Conservation (phyloP, 371 early-diverging fungal genomes). For the Actinomucor elegans region DNA sequence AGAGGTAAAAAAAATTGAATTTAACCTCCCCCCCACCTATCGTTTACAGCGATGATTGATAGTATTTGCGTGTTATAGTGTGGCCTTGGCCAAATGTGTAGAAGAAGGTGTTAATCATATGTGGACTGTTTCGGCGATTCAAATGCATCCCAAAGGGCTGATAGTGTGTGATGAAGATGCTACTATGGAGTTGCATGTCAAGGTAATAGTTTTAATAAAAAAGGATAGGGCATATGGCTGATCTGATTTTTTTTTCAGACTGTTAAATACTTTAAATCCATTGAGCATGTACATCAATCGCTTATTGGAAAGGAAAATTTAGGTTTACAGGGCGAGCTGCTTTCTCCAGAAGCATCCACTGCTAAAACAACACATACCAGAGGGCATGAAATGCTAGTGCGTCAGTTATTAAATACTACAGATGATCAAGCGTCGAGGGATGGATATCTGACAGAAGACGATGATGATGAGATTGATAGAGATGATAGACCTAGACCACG, state of each 20-base stretch:
- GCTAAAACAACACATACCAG: slow-evolving; percentile 7
- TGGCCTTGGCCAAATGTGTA: slow-evolving; percentile 81
- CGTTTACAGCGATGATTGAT: too few relatives aligned
- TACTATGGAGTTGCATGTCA: slow-evolving; percentile 75
- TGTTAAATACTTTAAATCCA: slow-evolving; percentile 64
- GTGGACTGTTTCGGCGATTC: slow-evolving; percentile 88
- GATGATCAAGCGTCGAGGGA: neutral
- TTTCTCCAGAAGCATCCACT: slow-evolving; percentile 6
- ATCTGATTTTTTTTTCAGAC: slow-evolving; percentile 46
- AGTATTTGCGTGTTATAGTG: slow-evolving; percentile 76
- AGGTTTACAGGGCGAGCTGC: slow-evolving; percentile 46
- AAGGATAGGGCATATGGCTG: neutral
- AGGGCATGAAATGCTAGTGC: slow-evolving; percentile 10
- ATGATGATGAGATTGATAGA: slow-evolving; percentile 12
- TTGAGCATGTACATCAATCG: slow-evolving; percentile 81
- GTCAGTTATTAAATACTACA: slow-evolving; percentile 1
- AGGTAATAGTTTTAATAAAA: slow-evolving; percentile 51
- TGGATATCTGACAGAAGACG: slow-evolving; percentile 3
- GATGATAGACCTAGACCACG: slow-evolving; percentile 15
- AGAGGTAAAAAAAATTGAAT: slow-evolving; percentile 70
- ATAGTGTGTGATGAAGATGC: slow-evolving; percentile 90
- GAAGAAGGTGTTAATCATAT: slow-evolving; percentile 84
- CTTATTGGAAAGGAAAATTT: slow-evolving; percentile 62
- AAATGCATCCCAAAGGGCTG: slow-evolving; percentile 80
- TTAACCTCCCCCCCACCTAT: slow-evolving; percentile 84